Evolutionary conservation across 129 eudicot species (phyloP).

Genomic region (Flaveria robusta): DNA sequence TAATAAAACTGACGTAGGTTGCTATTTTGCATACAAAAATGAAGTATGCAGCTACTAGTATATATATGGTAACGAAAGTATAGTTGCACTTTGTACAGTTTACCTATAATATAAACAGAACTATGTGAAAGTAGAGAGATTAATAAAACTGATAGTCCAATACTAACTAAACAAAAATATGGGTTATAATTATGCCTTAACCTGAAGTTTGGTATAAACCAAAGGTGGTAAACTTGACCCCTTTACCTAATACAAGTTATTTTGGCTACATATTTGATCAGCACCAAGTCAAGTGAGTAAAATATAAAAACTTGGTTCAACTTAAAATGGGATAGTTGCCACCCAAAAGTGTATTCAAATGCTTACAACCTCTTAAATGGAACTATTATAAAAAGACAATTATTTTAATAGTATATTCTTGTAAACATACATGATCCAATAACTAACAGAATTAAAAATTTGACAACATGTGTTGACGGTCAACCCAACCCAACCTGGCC

Average conservation of each 20-base stretch:
- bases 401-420: slow-evolving; percentile 6
- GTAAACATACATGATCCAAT: background rate
- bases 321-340: background rate
- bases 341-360: slow-evolving; percentile 5
- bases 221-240: background rate
- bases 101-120: background rate
- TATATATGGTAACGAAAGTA: background rate
- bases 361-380: background rate
- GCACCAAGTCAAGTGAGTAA: background rate
- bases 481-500: background rate
- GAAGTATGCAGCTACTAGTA: background rate
- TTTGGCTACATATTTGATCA: background rate
- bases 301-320: background rate
- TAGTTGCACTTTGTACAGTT: background rate
- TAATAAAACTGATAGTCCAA: background rate
- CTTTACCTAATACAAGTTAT: background rate
- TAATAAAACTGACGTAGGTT: background rate
- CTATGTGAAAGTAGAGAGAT: background rate
- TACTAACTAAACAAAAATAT: background rate
- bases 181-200: background rate
- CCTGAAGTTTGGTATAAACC: background rate
- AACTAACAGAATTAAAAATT: background rate
- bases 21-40: background rate
- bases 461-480: background rate
- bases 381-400: background rate